Conservation (phyloP, 164 flowering plant species). For the Vitis amurensis region DNA sequence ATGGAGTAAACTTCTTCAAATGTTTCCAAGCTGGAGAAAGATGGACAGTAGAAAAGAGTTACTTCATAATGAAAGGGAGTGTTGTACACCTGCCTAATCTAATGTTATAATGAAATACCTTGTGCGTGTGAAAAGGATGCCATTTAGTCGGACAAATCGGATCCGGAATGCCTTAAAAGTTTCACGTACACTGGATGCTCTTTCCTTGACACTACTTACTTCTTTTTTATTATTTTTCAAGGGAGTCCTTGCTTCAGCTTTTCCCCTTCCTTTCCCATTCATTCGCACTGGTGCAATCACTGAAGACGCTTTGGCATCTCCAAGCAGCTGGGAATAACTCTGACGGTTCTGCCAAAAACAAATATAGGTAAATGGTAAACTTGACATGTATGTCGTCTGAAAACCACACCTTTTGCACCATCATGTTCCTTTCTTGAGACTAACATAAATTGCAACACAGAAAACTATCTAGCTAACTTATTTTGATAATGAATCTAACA, state of each 20-base stretch:
- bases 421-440: too few species aligned
- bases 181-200: conserved; percentile 29
- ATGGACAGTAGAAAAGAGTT: conserved; percentile 2
- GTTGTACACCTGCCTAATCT: too few species aligned
- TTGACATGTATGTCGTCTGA: not conserved
- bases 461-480: too few species aligned
- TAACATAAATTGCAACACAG: too few species aligned
- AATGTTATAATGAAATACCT: conserved; percentile 51
- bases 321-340: conserved; percentile 45
- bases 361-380: not conserved
- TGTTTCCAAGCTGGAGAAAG: conserved; percentile 70
- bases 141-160: conserved; percentile 86
- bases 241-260: conserved; percentile 44
- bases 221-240: conserved; percentile 44
- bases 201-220: conserved; percentile 35
- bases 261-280: conserved; percentile 60
- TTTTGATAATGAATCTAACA: too few species aligned
- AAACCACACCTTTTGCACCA: not conserved
- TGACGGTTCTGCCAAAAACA: conserved; percentile 75
- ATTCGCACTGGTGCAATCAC: conserved; percentile 34
- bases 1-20: conserved; percentile 67
- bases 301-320: conserved; percentile 32
- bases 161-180: conserved; percentile 56
- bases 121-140: conserved; percentile 90
- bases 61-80: not conserved